Conservation (phyloP, 1,139 yeast species). For the Blastobotrys aristatus region DNA sequence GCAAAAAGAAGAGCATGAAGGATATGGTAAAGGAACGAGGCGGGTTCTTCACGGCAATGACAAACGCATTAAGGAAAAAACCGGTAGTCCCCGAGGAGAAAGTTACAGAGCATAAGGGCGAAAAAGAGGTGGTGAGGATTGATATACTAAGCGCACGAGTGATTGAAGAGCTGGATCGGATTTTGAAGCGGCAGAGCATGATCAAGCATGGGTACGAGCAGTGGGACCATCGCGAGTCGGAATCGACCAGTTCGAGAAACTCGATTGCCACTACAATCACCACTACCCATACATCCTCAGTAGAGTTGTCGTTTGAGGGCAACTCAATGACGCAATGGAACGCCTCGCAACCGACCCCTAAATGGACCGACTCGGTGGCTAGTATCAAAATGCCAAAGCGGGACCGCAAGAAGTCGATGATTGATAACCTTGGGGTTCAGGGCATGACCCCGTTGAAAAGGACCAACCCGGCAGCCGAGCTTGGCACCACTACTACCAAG, state of each 20-base stretch:
- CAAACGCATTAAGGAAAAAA: slow-evolving; percentile 5
- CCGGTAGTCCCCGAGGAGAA: neutral
- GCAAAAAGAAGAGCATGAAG: slow-evolving; percentile 9
- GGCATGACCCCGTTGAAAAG: neutral
- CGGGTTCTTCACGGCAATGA: slow-evolving; percentile 1
- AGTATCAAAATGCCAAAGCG: neutral
- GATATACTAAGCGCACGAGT: slow-evolving; percentile 78
- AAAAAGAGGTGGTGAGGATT: slow-evolving; percentile 33
- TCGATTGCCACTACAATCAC: slow-evolving; percentile 1
- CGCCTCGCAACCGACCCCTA: neutral
- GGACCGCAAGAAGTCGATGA: slow-evolving; percentile 8
- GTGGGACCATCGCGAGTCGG: slow-evolving; percentile 11
- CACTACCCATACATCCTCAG: neutral
- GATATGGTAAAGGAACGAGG: neutral
- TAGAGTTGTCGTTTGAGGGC: neutral
- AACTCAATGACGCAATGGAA: neutral
- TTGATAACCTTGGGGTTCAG: slow-evolving; percentile 12
- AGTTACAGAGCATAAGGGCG: neutral
- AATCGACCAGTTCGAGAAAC: slow-evolving; percentile 1
- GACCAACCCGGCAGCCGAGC: neutral
- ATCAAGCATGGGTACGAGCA: slow-evolving; percentile 6
- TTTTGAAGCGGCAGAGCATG: slow-evolving; percentile 19
- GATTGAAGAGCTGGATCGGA: slow-evolving; percentile 59
- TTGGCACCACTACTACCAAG: neutral
- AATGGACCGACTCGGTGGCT: neutral